Conservation (phyloP, 129 eudicot species). For the Helichrysum umbraculigerum region DNA sequence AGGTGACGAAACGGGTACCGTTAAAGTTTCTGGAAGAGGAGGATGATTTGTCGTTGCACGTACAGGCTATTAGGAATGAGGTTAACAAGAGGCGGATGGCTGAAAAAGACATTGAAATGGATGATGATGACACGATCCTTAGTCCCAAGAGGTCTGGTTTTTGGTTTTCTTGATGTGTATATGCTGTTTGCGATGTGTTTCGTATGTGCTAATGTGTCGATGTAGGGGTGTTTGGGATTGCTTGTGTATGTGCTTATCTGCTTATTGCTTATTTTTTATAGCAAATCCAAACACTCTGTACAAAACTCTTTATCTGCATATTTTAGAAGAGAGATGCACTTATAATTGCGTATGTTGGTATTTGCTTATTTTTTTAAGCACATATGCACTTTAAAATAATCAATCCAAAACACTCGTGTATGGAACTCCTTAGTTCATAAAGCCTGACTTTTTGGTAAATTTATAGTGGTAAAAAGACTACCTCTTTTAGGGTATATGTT, state of each 20-base stretch:
- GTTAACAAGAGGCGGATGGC: slow-evolving; percentile 45
- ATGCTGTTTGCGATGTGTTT: neutral
- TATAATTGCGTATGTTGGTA: neutral
- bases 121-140: slow-evolving; percentile 54
- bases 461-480: too few species aligned
- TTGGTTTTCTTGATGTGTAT: slow-evolving; percentile 7
- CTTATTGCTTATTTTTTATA: neutral
- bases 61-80: slow-evolving; percentile 66
- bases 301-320: neutral
- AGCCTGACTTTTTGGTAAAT: neutral
- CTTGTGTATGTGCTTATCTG: neutral
- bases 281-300: neutral
- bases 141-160: slow-evolving; percentile 60
- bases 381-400: neutral
- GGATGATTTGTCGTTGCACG: slow-evolving; percentile 52
- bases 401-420: neutral
- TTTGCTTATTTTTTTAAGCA: neutral
- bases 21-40: slow-evolving; percentile 58
- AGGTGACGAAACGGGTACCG: slow-evolving; percentile 55
- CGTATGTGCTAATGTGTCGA: neutral
- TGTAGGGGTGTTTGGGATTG: neutral
- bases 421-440: slow-evolving; percentile 12
- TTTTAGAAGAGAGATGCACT: neutral
- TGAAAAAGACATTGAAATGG: slow-evolving; percentile 24
- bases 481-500: neutral